Evolutionary conservation across 75 land plant species (phyloP).

Genomic region (Sequoiadendron giganteum): DNA sequence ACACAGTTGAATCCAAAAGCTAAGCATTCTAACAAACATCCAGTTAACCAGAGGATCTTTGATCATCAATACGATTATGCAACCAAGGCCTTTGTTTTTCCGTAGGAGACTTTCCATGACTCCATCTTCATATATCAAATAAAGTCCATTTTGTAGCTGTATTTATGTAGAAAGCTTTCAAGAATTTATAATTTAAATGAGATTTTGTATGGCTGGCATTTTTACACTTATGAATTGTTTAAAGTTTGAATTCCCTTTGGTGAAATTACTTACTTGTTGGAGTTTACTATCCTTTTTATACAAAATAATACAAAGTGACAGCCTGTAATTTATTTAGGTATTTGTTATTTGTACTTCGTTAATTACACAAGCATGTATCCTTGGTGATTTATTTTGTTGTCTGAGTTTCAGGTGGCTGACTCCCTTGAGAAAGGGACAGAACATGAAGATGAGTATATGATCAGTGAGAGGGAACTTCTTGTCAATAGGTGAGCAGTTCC

Average conservation of each 20-base stretch:
- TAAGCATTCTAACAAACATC: too few relatives aligned
- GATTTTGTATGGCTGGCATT: neutral
- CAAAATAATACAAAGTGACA: neutral
- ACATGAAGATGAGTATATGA: conserved; percentile 99
- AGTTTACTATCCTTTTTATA: neutral
- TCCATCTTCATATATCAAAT: neutral
- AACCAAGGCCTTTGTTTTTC: neutral
- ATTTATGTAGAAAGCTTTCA: neutral
- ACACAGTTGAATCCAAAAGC: too few relatives aligned
- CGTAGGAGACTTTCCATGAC: neutral
- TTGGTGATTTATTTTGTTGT: neutral
- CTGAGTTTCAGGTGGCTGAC: conserved; percentile 79
- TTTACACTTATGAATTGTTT: neutral
- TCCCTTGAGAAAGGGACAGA: conserved; percentile 99
- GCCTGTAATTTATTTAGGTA: neutral
- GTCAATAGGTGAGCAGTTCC: conserved; percentile 66
- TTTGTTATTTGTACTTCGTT: conserved; percentile 7
- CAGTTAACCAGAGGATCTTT: neutral
- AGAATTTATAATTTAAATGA: neutral
- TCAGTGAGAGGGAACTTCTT: conserved; percentile 95
- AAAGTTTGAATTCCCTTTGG: neutral
- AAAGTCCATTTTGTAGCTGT: neutral
- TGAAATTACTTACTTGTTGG: neutral
- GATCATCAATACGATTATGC: neutral
- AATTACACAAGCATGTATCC: neutral